Base-by-base conservation (phyloP, 2,329 filamentous ascomycete species). In the Fusarium redolens region DNA sequence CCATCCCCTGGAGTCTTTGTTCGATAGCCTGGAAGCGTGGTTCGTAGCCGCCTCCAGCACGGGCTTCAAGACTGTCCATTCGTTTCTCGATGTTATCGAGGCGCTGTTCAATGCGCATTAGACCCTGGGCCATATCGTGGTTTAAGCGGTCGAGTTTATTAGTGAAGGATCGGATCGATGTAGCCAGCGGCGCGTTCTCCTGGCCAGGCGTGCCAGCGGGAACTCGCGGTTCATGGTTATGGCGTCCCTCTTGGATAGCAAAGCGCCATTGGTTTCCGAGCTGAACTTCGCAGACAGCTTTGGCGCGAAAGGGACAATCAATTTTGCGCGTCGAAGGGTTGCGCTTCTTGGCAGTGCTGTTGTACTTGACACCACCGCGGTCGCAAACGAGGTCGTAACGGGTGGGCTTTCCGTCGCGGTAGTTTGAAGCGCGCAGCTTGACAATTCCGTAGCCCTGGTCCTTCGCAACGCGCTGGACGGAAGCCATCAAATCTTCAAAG, bases 221-320 rank as follows among this genome's bases (percentile, higher is more conserved):
- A 55, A 89, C 81, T 66, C 89, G 87, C 37, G 89, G 86, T 74
- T 90, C 89, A 77, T 91, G 89, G 78, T 91, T 91, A 77, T 91
- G 89, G 18, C 88, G 84, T n/a, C 84, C 79, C 63, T 90, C 87
- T 68, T 90, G 89, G 15, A 91, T 86, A 12, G 86, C 87, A 70
- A 91, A 91, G n/a, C 89, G 87, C 89, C 89, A 91, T 79, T 90
- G 88, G 69, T 90, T 89, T 45, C 86, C 86, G 15, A 91, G 82
- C 78, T 90, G 88, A 11, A 91, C 89, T 77, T 91, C 89, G 70
- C 89, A 91, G 28, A 91, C 89, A 30, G 89, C 89, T 81, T 91
- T 91, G 61, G 89, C 89, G 58, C 88, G 87, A 82, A 89, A 91
- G 15, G 89, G 89, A 63, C 89, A 91, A 78, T 91, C 89, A 61